Evolutionary conservation across 1,139 yeast species (phyloP).

Genomic region (Maudiozyma humilis): DNA sequence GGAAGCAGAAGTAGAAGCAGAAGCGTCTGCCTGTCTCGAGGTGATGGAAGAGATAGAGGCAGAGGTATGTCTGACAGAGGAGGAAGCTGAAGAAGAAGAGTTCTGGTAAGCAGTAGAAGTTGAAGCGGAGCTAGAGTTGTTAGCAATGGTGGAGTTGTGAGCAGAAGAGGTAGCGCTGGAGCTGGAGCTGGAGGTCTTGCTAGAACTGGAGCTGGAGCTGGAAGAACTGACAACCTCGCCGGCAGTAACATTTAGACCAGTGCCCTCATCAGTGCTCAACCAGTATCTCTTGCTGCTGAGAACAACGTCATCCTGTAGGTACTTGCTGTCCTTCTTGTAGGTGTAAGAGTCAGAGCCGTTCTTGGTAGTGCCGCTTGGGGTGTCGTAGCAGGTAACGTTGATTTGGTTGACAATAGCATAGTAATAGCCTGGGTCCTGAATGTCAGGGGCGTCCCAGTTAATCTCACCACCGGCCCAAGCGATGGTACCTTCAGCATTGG

Average conservation of each 20-base stretch:
- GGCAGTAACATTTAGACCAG: constrained; percentile 54
- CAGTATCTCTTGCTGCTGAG: constrained; percentile 54
- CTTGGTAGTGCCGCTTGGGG: constrained; percentile 45
- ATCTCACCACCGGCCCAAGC: constrained; percentile 92
- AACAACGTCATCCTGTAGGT: constrained; percentile 39
- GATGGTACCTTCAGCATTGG: constrained; percentile 64
- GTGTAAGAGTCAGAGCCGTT: constrained; percentile 51
- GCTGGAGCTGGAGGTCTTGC: constrained; percentile 12
- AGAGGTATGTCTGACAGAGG: neutral
- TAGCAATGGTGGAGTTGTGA: neutral
- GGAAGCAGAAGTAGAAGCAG: neutral
- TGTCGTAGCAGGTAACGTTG: constrained; percentile 57
- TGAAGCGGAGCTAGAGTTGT: constrained; percentile 10
- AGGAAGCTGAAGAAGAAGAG: neutral
- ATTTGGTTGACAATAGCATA: constrained; percentile 57
- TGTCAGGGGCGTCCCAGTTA: constrained; percentile 74
- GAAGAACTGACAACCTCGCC: constrained; percentile 12
- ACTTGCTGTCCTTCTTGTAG: constrained; percentile 44
- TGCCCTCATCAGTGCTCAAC: constrained; percentile 51
- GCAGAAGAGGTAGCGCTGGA: neutral
- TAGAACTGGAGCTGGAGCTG: constrained; percentile 8
- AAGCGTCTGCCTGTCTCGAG: neutral
- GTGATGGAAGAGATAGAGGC: neutral
- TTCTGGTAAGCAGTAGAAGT: constrained; percentile 10
- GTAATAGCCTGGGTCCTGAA: constrained; percentile 66